Evolutionary conservation across 2,329 filamentous ascomycete genomes (phyloP).

Genomic region (Scedosporium boydii): DNA sequence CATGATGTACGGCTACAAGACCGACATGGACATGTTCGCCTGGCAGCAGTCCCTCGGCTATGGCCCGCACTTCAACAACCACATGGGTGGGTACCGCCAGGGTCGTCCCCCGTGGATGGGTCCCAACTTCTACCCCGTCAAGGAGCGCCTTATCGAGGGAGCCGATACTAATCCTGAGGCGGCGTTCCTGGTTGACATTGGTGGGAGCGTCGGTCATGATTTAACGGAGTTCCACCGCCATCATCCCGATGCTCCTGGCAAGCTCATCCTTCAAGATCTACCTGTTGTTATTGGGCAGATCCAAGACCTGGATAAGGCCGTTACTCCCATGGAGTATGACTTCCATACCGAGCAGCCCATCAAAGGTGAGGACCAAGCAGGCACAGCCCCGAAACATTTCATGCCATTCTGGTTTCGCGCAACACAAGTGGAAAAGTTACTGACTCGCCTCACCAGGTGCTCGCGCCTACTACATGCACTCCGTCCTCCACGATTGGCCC

Average conservation of each 20-base stretch:
- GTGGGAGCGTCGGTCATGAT: slow-evolving; percentile 25
- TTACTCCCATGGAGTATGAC: slow-evolving; percentile 23
- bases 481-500: slow-evolving; percentile 23
- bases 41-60: slow-evolving; percentile 19
- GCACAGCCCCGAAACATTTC: not conserved
- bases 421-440: too few species aligned
- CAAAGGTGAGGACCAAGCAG: slow-evolving; percentile 11
- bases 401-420: not conserved
- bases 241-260: slow-evolving; percentile 23
- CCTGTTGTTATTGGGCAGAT: slow-evolving; percentile 27
- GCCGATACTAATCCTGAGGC: slow-evolving; percentile 17
- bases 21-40: slow-evolving; percentile 23
- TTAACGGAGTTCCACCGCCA: slow-evolving; percentile 20
- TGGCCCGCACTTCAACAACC: slow-evolving; percentile 24
- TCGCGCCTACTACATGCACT: slow-evolving; percentile 24
- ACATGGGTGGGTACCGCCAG: slow-evolving; percentile 24
- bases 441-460: slow-evolving; percentile 10
- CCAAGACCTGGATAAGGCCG: slow-evolving; percentile 16
- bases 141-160: slow-evolving; percentile 20
- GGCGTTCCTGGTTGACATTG: slow-evolving; percentile 24
- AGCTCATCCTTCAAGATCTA: slow-evolving; percentile 38
- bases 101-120: slow-evolving; percentile 24
- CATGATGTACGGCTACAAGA: slow-evolving; percentile 23
- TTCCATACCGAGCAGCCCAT: slow-evolving; percentile 20
- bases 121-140: slow-evolving; percentile 23